Evolutionary conservation across 306 rosid species (phyloP), one percentile per base, ranked within the genome.

Genomic region (Sicyos baderoa): DNA sequence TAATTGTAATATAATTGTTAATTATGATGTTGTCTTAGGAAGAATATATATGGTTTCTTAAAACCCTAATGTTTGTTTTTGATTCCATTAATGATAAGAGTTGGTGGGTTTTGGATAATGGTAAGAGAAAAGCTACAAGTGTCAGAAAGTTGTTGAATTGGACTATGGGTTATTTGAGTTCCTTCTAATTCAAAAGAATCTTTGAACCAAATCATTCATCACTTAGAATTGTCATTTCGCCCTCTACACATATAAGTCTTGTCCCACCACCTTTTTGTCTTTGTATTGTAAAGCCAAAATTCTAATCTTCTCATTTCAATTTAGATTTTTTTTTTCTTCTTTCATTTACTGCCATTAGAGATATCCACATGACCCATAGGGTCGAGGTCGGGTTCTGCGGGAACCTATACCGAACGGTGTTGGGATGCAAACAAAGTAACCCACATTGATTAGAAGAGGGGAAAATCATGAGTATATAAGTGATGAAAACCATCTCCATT

Each of bases 131-230:
- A 47, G n/a, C 15, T 0, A 16, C 17, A 5, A 7, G 55, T 52
- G 55, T 52, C 55, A 52, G 55, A 52, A 49, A 49, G 54, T 49
- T n/a, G 17, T 49, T 9, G 54, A 49, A 17, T 49, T 49, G 16
- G 18, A 19, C 55, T 52, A 52, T 52, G 11, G 55, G 55, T 52
- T 52, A 52, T 52, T 52, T 52, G 55, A n/a, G 17, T 49, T 49
- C 54, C 54, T 49, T 17, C 58, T 10, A 56, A 21, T 56, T 32
- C 61, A 56, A 45, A 55, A 56, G 25, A 56, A 56, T 19, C 61
- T 54, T 54, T 54, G 1, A 9, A 54, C 23, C 60, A 19, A 55
- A 55, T 54, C 27, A 0, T 40, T 18, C 19, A 55, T 19, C 16
- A 4, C 7, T 19, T 55, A 10, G 61, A 55, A 55, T 55, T 10